Base-by-base conservation (phyloP, 768 basidiomycete genomes). In the Auricularia heimuer region DNA sequence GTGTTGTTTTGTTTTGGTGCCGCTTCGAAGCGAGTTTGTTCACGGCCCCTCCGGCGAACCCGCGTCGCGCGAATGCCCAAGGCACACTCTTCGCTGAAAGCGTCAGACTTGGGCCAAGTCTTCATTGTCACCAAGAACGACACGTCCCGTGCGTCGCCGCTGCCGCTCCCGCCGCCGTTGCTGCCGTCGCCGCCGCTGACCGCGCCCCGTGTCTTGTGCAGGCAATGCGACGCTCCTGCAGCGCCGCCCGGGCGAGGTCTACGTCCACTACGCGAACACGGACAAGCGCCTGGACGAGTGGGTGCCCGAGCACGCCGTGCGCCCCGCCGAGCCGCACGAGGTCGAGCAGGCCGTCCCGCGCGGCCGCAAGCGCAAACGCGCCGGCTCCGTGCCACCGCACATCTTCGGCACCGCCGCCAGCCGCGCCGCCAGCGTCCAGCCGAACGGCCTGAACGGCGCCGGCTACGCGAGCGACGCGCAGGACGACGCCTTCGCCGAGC, bases 241-340 rank as follows among this genome's bases (percentile, higher is more conserved):
- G 45, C 79, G 76, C 65, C 81, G 81, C 42, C 71, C 72, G 21
- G 81, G 76, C 11, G 64, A 71, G 36, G 81, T 82, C 65, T 88
- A 86, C 70, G 87, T 91, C n/a, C 88, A 89, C 76, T 90, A 88
- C 71, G 72, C 84, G 62, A 81, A 82, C 70, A 77, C 80, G 24
- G 89, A 92, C 77, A 87, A 88, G 72, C 80, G 87, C 12, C 76
- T 89, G 68, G 89, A 91, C 72, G 87, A 88, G 71, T 91, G 89
- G 90, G 75, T 89, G 24, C 75, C 82, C 3, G 81, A 80, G 67
- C 72, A 74, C 24, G 67, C 74, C 56, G 75, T 84, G 67, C 77
- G 72, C 61, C 73, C 72, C 58, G 71, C 70, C 69, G 66, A 68
- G 69, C 67, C 70, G 45, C 67, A 71, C 66, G 69, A 68, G 70